These are phyloP conservation scores for Yamadazyma siamensis DNA, from an alignment of 1,139 yeast genomes.

Conservation along the genomic window DNA sequence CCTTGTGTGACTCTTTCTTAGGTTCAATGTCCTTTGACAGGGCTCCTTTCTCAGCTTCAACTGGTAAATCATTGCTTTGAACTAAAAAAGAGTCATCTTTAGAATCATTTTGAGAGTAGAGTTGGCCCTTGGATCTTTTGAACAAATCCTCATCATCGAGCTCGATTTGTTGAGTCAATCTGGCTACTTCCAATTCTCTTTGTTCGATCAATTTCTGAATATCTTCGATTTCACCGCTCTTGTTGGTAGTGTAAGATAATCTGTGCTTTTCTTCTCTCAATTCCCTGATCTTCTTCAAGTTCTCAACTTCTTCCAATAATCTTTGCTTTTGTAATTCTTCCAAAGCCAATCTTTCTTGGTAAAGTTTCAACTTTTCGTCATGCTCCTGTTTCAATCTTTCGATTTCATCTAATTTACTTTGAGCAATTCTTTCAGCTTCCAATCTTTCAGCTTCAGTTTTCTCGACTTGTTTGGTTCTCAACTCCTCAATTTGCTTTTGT, in stretches of 20 bases:
- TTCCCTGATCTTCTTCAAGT: constrained; percentile 35
- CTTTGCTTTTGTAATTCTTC: constrained; percentile 36
- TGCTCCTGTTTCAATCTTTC: constrained; percentile 34
- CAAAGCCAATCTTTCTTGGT: constrained; percentile 29
- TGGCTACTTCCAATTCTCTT: constrained; percentile 34
- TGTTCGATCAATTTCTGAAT: constrained; percentile 34
- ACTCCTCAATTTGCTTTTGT: constrained; percentile 30
- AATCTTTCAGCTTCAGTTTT: constrained; percentile 25
- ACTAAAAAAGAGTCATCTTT: constrained; percentile 21
- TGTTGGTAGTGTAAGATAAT: constrained; percentile 25
- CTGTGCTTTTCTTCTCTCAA: constrained; percentile 38
- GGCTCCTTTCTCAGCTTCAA: constrained; percentile 11
- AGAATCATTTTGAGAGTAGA: constrained; percentile 14
- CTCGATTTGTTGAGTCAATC: constrained; percentile 32
- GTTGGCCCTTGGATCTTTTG: constrained; percentile 13
- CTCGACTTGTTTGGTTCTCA: constrained; percentile 21
- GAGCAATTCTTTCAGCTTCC: constrained; percentile 33
- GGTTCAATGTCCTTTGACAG: too few relatives aligned
- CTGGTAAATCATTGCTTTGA: constrained; percentile 22
- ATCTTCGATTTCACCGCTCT: constrained; percentile 24
- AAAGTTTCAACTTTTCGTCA: constrained; percentile 26
- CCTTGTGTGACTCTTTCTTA: constrained; percentile 2
- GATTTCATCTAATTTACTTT: constrained; percentile 31
- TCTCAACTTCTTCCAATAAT: constrained; percentile 36
- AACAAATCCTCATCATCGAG: constrained; percentile 27